Percentiles rank a stretch among this genome's conserved stretches.
Conservation (phyloP, 345 rosid genomes). For the Barbarea vulgaris region DNA sequence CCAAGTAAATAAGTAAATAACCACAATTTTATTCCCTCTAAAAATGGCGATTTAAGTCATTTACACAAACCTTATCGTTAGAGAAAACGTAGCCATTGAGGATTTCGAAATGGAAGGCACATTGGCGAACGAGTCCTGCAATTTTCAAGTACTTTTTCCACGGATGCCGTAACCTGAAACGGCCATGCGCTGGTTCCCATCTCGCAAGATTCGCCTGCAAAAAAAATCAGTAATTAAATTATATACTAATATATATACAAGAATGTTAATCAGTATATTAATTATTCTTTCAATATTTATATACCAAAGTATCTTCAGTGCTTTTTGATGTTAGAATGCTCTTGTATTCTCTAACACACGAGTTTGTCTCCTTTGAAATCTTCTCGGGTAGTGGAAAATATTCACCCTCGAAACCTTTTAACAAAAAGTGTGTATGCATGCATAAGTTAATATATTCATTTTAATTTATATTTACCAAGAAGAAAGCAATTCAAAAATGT, state of each 20-base stretch:
- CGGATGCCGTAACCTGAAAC: slow-evolving; percentile 68
- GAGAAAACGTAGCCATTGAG: slow-evolving; percentile 54
- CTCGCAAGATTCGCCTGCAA: slow-evolving; percentile 79
- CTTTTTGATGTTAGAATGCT: slow-evolving; percentile 60
- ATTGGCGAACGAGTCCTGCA: slow-evolving; percentile 66
- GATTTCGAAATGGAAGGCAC: slow-evolving; percentile 73
- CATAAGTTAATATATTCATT: slow-evolving; percentile 1
- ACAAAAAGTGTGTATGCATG: slow-evolving; percentile 16
- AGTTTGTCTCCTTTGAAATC: slow-evolving; percentile 42
- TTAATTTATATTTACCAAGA: not conserved
- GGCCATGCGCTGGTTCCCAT: slow-evolving; percentile 88
- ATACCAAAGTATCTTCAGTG: slow-evolving; percentile 69
- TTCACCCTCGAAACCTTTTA: slow-evolving; percentile 61
- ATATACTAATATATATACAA: not conserved
- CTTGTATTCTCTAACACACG: slow-evolving; percentile 50
- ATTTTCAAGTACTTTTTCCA: slow-evolving; percentile 74
- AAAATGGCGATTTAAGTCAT: not conserved
- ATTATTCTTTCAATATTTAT: not conserved
- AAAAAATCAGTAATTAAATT: not conserved
- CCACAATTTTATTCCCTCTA: not conserved
- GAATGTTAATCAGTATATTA: not conserved
- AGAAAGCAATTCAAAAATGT: slow-evolving; percentile 3
- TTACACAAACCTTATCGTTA: slow-evolving; percentile 49
- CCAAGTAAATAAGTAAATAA: not conserved
- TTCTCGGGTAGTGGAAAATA: slow-evolving; percentile 48